These are phyloP conservation scores for Tolypocladium tropicale DNA, from an alignment of 2,329 filamentous ascomycete species.

Conservation along the genomic window DNA sequence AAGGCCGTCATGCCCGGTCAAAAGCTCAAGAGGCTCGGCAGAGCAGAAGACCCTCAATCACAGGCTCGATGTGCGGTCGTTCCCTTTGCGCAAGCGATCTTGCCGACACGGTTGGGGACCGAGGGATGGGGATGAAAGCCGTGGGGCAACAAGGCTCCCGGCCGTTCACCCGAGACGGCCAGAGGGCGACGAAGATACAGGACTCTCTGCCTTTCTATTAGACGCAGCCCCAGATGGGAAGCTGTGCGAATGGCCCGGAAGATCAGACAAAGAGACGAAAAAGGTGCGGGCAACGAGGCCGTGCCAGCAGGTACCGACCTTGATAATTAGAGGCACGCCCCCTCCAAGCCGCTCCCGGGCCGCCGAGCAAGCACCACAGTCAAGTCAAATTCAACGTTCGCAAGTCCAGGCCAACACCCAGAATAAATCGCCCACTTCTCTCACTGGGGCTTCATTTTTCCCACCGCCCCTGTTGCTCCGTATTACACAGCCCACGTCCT, in stretches of 20 bases:
- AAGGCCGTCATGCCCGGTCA: too few species aligned
- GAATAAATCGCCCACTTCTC: background rate
- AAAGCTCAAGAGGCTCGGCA: too few species aligned
- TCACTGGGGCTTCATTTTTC: background rate
- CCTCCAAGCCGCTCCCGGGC: background rate
- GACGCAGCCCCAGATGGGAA: background rate
- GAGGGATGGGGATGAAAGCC: too few species aligned
- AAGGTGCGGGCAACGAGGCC: background rate
- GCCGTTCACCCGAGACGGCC: background rate
- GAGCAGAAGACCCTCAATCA: background rate
- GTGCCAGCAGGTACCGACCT: background rate
- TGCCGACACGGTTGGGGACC: conserved; percentile 1
- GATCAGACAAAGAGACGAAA: background rate
- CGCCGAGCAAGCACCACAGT: background rate
- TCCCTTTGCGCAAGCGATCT: background rate
- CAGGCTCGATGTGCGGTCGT: background rate
- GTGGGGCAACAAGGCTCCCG: background rate
- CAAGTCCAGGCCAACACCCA: background rate
- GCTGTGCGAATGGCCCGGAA: background rate
- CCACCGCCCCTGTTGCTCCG: too few species aligned
- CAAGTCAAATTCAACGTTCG: background rate
- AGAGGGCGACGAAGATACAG: too few species aligned
- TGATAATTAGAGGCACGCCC: background rate
- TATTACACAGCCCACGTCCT: too few species aligned
- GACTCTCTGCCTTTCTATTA: too few species aligned